These are phyloP conservation scores for Crucibulum laeve DNA, from an alignment of 768 basidiomycete species.

Conservation along the genomic window DNA sequence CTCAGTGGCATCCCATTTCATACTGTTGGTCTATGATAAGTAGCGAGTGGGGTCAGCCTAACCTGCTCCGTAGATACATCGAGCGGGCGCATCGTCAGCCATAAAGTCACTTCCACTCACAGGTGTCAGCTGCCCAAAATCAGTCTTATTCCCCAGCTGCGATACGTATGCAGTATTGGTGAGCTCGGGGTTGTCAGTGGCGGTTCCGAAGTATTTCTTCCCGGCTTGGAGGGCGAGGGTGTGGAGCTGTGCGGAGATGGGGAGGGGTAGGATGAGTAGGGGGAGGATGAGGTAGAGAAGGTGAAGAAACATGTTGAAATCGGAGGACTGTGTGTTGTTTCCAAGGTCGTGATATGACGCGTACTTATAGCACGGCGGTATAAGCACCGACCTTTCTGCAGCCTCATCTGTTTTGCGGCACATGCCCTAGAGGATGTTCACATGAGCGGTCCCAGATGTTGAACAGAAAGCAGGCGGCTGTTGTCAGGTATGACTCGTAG, in stretches of 20 bases:
- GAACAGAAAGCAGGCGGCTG: too few species aligned
- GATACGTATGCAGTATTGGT: constrained; percentile 34
- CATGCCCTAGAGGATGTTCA: too few species aligned
- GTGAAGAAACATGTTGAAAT: neutral
- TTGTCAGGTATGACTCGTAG: too few species aligned
- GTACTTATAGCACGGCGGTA: neutral
- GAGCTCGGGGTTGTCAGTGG: constrained; percentile 43
- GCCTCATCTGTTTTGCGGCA: too few species aligned
- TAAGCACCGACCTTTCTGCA: neutral
- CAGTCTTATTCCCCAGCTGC: constrained; percentile 28
- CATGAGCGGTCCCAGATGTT: too few species aligned
- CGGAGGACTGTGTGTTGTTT: neutral
- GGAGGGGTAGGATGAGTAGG: constrained; percentile 5
- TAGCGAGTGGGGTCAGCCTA: neutral
- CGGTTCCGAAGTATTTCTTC: constrained; percentile 45
- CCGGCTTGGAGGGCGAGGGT: constrained; percentile 38
- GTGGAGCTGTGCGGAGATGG: constrained; percentile 48
- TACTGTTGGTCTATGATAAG: constrained; percentile 32
- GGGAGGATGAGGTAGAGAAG: neutral
- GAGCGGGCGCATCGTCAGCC: too few species aligned
- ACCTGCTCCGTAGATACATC: neutral
- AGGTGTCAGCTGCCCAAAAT: constrained; percentile 43
- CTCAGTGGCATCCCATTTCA: constrained; percentile 62
- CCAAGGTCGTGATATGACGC: neutral
- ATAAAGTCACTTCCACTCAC: constrained; percentile 15